Base-by-base conservation (phyloP, 495 filamentous ascomycete genomes). In the Cercophora samala region DNA sequence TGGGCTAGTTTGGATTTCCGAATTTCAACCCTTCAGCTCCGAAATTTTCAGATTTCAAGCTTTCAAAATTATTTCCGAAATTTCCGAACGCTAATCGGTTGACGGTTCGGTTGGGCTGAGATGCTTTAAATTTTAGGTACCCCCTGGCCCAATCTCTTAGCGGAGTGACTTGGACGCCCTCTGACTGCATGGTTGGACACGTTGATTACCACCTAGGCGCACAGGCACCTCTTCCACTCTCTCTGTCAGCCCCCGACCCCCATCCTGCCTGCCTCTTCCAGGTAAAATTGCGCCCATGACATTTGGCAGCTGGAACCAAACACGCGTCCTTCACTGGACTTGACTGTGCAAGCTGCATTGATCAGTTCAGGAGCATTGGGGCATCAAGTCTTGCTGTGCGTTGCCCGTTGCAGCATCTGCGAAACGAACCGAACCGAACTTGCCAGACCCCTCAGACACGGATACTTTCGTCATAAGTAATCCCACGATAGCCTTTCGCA, bases 261-360 rank as follows among this genome's bases (percentile, higher is more conserved):
- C 8, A 56, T 56, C n/a, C 3, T 56, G 53, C 53, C 53, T 56
- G 52, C 60, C 61, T 63, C 19, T 60, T 24, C n/a, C 26, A 61
- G 54, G 53, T 63, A 58, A 63, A 69, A 69, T 69, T 64, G 60
- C 67, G 53, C 62, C 66, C 67, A 54, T 64, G 67, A 66, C 37
- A 53, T 66, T 69, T 64, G 66, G 37, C 24, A 19, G 32, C 58
- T 66, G 29, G 64, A 51, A 37, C 56, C n/a, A 61, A 25, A 60
- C 58, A 56, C 66, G 11, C 58, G 46, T 58, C 58, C 46, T 51
- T 23, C 66, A 58, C 42, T 25, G 55, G 51, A 21, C 51, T 15
- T 21, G 23, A 29, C 53, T 56, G n/a, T 18, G 18, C 37, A 11
- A 46, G 37, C 13, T 46, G 37, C 37, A 46, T 46, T 46, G 37